A percentile compares a stretch with the other conserved stretches of the same genome.
Conservation (phyloP, 805 yeast species). For the Wickerhamomyces canadensis region DNA sequence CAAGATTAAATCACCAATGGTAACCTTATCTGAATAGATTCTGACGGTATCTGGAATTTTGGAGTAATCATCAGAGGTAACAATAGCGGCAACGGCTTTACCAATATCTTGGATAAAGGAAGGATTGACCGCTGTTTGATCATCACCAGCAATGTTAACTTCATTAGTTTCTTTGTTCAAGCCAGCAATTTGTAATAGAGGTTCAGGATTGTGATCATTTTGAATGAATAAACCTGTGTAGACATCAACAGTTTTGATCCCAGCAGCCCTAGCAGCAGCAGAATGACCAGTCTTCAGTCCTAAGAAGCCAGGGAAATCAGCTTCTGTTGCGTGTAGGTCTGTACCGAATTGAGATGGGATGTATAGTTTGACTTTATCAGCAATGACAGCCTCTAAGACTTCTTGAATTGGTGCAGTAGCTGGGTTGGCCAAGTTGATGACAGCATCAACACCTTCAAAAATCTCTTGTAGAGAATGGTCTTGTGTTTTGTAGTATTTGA, state of each 20-base stretch:
- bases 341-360: conserved; percentile 60
- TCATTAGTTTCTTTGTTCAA: conserved; percentile 30
- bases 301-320: conserved; percentile 31
- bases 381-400: conserved; percentile 35
- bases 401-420: conserved; percentile 27
- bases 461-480: conserved; percentile 27
- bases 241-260: conserved; percentile 43
- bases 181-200: conserved; percentile 29
- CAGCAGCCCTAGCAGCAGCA: conserved; percentile 33
- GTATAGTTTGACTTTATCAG: conserved; percentile 43
- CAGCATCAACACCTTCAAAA: conserved; percentile 43
- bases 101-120: conserved; percentile 39
- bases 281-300: conserved; percentile 32
- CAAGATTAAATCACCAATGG: conserved; percentile 33
- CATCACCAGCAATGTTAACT: conserved; percentile 36
- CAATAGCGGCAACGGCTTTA: conserved; percentile 35
- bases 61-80: conserved; percentile 29
- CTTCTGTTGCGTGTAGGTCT: conserved; percentile 29
- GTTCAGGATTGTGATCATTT: conserved; percentile 18
- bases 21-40: conserved; percentile 35
- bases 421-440: conserved; percentile 39
- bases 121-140: conserved; percentile 30
- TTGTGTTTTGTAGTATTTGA: conserved; percentile 13
- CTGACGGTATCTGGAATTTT: conserved; percentile 39
- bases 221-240: conserved; percentile 36